These are phyloP conservation scores for Dicorynia guianensis DNA, from an alignment of 306 rosid species.

Conservation along the genomic window DNA sequence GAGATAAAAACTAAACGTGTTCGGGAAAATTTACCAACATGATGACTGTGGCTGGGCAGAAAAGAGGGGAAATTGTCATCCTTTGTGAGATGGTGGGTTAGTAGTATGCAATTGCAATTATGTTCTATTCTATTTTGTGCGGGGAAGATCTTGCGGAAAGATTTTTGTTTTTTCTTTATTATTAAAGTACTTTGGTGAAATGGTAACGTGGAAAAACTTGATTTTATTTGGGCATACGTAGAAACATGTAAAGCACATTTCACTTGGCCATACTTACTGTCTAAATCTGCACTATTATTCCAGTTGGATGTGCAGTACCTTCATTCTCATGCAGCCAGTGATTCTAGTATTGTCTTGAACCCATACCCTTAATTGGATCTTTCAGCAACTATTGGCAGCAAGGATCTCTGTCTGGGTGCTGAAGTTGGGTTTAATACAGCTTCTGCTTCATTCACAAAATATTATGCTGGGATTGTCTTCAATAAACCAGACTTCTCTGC, in stretches of 20 bases:
- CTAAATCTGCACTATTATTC: conserved; percentile 36
- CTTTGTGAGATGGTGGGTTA: no score
- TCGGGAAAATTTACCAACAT: neutral
- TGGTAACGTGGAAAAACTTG: conserved; percentile 6
- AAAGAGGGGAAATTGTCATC: neutral
- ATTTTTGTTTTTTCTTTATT: neutral
- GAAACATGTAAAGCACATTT: conserved; percentile 5
- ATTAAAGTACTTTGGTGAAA: neutral
- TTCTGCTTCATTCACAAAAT: conserved; percentile 88
- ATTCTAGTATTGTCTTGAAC: conserved; percentile 88
- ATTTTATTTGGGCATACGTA: conserved; percentile 16
- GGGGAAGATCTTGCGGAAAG: conserved; percentile 7
- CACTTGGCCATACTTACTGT: conserved; percentile 26
- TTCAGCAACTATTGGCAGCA: conserved; percentile 82
- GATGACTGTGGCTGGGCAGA: neutral
- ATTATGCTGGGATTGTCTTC: conserved; percentile 81
- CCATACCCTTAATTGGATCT: conserved; percentile 84
- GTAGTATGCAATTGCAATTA: no score
- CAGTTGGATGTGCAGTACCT: conserved; percentile 90
- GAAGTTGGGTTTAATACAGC: conserved; percentile 92
- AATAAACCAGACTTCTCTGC: conserved; percentile 83
- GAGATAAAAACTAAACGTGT: neutral
- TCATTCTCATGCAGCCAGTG: conserved; percentile 87
- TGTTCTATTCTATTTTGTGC: no score
- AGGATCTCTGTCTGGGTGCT: conserved; percentile 81